Evolutionary conservation across 73 alveolate genomes (phyloP), one percentile per base, ranked within the genome.

Genomic region (Effrenium voratum): DNA sequence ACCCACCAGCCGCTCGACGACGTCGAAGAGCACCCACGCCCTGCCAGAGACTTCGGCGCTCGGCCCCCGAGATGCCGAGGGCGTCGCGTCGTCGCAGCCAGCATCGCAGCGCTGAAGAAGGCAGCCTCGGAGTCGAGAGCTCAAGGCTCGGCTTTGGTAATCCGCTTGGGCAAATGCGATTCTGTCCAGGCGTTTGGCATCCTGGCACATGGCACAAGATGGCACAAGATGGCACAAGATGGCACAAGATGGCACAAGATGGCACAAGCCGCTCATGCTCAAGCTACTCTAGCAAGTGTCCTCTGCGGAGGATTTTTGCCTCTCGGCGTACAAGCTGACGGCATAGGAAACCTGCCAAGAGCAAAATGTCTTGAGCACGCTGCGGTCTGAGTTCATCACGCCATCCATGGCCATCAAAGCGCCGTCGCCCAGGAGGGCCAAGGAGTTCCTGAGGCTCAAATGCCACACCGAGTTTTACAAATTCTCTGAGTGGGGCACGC

Each of bases 21-120:
- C 95, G 75, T 87, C 95, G 95, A 87, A 87, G 49, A 87, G 82
- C 5, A 87, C 95, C 95, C 95, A 87, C 47, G 83, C 84, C 95
- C 95, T 87, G 50, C 24, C 8, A 36, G 40, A 28, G 16, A 24
- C 91, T n/a, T n/a, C 10, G 87, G 38, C 8, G 5, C 34, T 76
- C 87, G 22, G 44, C 55, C 5, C 85, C n/a, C n/a, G n/a, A n/a
- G n/a, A n/a, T n/a, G n/a, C n/a, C n/a, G n/a, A n/a, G 63, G 70
- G n/a, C 34, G 41, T 47, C 66, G 41, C 95, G 95, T 87, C 2
- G 95, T 87, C 84, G 95, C 95, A 24, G 95, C 95, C 63, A 87
- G 46, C 95, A 87, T 87, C 30, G 95, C 83, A 28, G 95, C 95
- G 26, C 95, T 87, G 95, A 87, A 87, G 84, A 87, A 87, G 84